Evolutionary conservation across 768 basidiomycete genomes (phyloP).

Genomic region (Psilocybe cubensis): DNA sequence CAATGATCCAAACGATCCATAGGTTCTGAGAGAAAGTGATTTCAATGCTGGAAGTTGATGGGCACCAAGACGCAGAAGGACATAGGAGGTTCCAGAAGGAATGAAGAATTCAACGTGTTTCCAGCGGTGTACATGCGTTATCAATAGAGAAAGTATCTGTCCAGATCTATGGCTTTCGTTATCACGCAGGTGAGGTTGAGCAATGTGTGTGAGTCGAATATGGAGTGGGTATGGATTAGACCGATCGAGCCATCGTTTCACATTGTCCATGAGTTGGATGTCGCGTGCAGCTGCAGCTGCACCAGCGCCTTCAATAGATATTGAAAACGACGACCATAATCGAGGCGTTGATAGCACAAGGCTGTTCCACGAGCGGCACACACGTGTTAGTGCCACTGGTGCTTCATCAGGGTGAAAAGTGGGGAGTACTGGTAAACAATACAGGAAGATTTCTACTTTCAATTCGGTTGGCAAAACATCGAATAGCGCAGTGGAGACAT

Average conservation of each 20-base stretch:
- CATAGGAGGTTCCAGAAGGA: conserved; percentile 30
- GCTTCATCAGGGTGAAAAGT: conserved; percentile 33
- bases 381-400: conserved; percentile 41
- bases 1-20: conserved; percentile 23
- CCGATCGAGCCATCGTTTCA: conserved; percentile 39
- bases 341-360: conserved; percentile 41
- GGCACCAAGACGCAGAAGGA: conserved; percentile 25
- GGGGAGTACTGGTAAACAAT: conserved; percentile 37
- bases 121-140: conserved; percentile 40
- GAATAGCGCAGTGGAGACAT: no score
- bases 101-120: conserved; percentile 36
- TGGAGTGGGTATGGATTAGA: conserved; percentile 38
- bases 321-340: conserved; percentile 51
- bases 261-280: conserved; percentile 21
- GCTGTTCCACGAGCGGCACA: conserved; percentile 47
- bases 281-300: conserved; percentile 11
- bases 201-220: conserved; percentile 32
- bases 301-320: conserved; percentile 30
- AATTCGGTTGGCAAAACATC: conserved; percentile 47
- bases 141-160: conserved; percentile 31
- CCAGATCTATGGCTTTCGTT: conserved; percentile 25
- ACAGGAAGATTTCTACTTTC: conserved; percentile 47
- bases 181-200: conserved; percentile 16
- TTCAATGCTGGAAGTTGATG: conserved; percentile 31
- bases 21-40: conserved; percentile 34